Base-by-base conservation (phyloP, 495 filamentous ascomycete genomes). In the Xylaria curta region DNA sequence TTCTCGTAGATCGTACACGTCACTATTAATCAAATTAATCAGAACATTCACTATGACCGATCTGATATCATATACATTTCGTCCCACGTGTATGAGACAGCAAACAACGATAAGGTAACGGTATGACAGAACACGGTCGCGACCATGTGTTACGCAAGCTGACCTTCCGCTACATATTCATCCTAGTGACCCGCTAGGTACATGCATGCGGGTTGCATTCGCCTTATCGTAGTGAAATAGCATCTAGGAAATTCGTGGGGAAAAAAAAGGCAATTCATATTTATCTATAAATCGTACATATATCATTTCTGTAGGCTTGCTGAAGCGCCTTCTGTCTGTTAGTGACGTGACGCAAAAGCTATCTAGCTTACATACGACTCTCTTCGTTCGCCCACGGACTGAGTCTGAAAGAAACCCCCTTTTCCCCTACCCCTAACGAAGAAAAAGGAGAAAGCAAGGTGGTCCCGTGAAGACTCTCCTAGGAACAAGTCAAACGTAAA, bases 221-320 rank as follows among this genome's bases (percentile, higher is more conserved):
- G 24, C 53, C 53, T 28, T 56, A 26, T 31, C 53, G 28, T 33
- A 21, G 33, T 19, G 2, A 60, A 38, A 40, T 21, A 31, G 26
- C 12, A 28, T 38, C 26, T 17, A 24, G 3, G 10, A 49, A 1
- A 33, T n/a, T 65, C 62, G 19, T 49, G 3, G 3, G 3, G 3
- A 31, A 31, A 31, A 31, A 10, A 44, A 65, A 65, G 9, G 12
- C 40, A 31, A 49, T 65, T 47, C 42, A 24, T 24, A 49, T 65
- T 36, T 65, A 10, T 65, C 62, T 65, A 65, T 49, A 8, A 15
- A 65, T 44, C 62, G 38, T 64, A 64, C 54, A 59, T 59, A 44
- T 49, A 31, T 19, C 62, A 65, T 49, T 31, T 17, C 5, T 8
- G 7, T 31, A 31, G 31, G 38, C 15, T 65, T 63, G n/a, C 42